Conservation (phyloP, 1,139 yeast species). For the Kodamaea suecica region DNA sequence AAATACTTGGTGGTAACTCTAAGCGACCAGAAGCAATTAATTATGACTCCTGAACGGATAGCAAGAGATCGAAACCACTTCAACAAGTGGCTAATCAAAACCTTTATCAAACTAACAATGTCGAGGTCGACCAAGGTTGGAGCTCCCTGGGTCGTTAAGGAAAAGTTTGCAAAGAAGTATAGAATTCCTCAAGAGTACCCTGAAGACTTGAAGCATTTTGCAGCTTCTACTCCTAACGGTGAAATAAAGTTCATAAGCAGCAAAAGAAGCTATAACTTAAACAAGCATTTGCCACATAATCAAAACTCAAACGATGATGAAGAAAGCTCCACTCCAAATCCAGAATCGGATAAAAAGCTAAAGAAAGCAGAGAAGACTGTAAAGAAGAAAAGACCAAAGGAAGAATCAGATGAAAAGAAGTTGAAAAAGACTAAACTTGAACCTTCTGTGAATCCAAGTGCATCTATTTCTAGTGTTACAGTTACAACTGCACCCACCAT, state of each 20-base stretch:
- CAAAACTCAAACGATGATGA: constrained; percentile 4
- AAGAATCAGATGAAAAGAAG: constrained; percentile 8
- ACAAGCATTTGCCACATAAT: constrained; percentile 3
- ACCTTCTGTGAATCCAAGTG: constrained; percentile 2
- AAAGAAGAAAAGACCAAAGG: constrained; percentile 11
- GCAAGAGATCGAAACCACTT: constrained; percentile 82
- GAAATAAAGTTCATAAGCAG: constrained; percentile 22
- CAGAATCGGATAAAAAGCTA: constrained; percentile 6
- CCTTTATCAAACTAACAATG: constrained; percentile 82
- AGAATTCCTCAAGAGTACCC: constrained; percentile 60
- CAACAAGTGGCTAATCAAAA: constrained; percentile 85
- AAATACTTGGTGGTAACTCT: constrained; percentile 62
- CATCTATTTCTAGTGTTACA: not conserved
- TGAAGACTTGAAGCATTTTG: constrained; percentile 45
- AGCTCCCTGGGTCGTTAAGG: constrained; percentile 96
- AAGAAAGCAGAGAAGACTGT: constrained; percentile 5
- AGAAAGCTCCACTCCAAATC: constrained; percentile 7
- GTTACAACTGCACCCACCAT: not conserved
- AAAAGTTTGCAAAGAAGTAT: constrained; percentile 61
- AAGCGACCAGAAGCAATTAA: constrained; percentile 55
- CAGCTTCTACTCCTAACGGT: constrained; percentile 39
- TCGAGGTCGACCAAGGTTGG: constrained; percentile 82
- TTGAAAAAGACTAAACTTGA: constrained; percentile 1
- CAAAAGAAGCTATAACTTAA: constrained; percentile 5
- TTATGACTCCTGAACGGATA: constrained; percentile 70